These are phyloP conservation scores for Copromyces sp. DNA, from an alignment of 495 filamentous ascomycete species.

Conservation along the genomic window DNA sequence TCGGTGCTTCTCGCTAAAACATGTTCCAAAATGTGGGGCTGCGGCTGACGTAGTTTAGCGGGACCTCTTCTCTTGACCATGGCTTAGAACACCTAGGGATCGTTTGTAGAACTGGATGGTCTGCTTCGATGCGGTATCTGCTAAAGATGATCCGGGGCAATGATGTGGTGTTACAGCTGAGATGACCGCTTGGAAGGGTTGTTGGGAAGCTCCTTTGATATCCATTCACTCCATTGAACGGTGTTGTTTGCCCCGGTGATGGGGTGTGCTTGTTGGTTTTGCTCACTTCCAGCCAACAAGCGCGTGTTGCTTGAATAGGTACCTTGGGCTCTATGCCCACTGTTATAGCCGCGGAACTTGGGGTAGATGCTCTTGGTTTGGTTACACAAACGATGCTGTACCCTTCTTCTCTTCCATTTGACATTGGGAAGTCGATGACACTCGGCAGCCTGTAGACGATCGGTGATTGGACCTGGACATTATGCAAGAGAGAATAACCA, in stretches of 20 bases:
- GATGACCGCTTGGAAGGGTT: not conserved
- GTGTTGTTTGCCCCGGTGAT: not conserved
- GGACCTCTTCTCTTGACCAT: not conserved
- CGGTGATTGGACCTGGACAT: not conserved
- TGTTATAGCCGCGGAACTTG: not conserved
- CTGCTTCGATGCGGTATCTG: not conserved
- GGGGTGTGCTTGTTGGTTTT: not conserved
- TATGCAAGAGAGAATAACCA: not conserved
- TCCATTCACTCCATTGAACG: not conserved
- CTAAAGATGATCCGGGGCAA: too few species aligned
- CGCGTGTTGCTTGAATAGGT: not conserved
- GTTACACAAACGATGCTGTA: not conserved
- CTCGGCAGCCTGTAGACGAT: not conserved
- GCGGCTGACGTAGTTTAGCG: conserved; percentile 13
- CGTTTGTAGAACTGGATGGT: not conserved
- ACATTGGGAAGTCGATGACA: not conserved
- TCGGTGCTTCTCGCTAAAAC: not conserved
- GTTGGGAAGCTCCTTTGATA: not conserved
- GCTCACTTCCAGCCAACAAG: not conserved
- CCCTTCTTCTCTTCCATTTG: not conserved
- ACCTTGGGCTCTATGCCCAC: too few species aligned
- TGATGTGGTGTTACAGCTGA: not conserved
- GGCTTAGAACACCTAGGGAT: not conserved
- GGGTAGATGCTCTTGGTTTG: not conserved
- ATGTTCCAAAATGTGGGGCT: conserved; percentile 7